Evolutionary conservation across 129 eudicot genomes (phyloP).

Genomic region (Rutidosis leptorrhynchoides): DNA sequence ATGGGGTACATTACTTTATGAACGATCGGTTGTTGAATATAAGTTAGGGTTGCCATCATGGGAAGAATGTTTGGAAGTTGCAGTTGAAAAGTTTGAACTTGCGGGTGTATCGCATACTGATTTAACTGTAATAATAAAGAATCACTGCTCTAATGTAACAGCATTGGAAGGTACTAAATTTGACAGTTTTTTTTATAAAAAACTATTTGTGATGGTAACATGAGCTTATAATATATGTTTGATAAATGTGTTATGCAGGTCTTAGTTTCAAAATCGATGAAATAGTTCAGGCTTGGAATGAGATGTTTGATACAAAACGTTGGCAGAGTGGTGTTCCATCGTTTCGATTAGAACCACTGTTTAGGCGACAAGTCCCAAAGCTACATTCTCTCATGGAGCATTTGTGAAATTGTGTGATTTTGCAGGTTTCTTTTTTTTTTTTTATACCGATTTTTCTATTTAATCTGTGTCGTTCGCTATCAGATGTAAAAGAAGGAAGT

Average conservation of each 20-base stretch:
- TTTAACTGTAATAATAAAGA: slow-evolving; percentile 86
- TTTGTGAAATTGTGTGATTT: slow-evolving; percentile 26
- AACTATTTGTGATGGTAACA: neutral
- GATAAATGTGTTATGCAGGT: slow-evolving; percentile 25
- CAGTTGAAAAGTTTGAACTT: slow-evolving; percentile 89
- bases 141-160: slow-evolving; percentile 77
- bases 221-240: slow-evolving; percentile 3
- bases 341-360: slow-evolving; percentile 73
- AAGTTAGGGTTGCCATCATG: slow-evolving; percentile 70
- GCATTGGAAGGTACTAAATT: slow-evolving; percentile 56
- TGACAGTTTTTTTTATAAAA: neutral
- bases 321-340: slow-evolving; percentile 79
- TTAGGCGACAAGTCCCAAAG: slow-evolving; percentile 69
- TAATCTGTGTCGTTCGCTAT: slow-evolving; percentile 13
- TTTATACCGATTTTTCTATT: slow-evolving; percentile 21
- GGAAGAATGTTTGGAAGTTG: slow-evolving; percentile 97
- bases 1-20: slow-evolving; percentile 93
- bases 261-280: slow-evolving; percentile 86
- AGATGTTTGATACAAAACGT: slow-evolving; percentile 93
- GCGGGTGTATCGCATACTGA: slow-evolving; percentile 86
- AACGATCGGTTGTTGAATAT: slow-evolving; percentile 81
- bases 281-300: slow-evolving; percentile 94
- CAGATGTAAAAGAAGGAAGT: slow-evolving; percentile 21
- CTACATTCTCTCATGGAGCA: slow-evolving; percentile 72
- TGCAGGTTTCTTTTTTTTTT: slow-evolving; percentile 18